phyloP scores from a whole-genome alignment of 176 grass and related monocot genomes.

The Carex cristatella region DNA sequence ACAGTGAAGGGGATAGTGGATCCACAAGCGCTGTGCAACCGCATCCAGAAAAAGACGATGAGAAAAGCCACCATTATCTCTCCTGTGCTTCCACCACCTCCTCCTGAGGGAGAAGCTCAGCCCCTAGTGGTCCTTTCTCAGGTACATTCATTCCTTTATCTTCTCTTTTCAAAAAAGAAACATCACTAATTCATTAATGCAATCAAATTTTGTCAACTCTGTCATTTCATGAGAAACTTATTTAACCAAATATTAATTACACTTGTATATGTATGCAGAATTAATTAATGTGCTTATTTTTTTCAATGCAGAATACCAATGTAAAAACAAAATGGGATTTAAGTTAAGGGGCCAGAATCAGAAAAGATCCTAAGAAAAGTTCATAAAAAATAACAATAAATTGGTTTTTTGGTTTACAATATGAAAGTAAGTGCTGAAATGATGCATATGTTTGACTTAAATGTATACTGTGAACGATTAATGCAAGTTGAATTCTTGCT shows the following conservation, averaged over 20 bases:
- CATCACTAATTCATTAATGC: background rate
- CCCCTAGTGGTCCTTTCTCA: constrained; percentile 30
- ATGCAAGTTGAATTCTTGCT: background rate
- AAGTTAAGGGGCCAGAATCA: background rate
- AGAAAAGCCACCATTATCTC: constrained; percentile 55
- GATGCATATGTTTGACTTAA: background rate
- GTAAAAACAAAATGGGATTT: background rate
- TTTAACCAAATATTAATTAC: background rate
- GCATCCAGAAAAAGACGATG: constrained; percentile 57
- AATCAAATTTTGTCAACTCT: background rate
- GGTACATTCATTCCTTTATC: constrained; percentile 11
- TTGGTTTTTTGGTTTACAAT: background rate
- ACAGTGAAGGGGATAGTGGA: constrained; percentile 71
- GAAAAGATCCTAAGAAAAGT: background rate
- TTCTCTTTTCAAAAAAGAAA: background rate
- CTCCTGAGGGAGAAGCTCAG: constrained; percentile 18
- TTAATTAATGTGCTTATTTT: background rate
- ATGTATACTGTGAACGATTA: background rate
- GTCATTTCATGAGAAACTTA: background rate
- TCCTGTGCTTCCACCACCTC: constrained; percentile 30
- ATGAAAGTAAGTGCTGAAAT: background rate
- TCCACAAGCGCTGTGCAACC: constrained; percentile 50
- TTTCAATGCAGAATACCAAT: background rate
- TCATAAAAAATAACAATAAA: background rate
- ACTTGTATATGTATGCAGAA: background rate